phyloP scores from a whole-genome alignment of 2,329 filamentous ascomycete species.

The Xylariaceae sp. region DNA sequence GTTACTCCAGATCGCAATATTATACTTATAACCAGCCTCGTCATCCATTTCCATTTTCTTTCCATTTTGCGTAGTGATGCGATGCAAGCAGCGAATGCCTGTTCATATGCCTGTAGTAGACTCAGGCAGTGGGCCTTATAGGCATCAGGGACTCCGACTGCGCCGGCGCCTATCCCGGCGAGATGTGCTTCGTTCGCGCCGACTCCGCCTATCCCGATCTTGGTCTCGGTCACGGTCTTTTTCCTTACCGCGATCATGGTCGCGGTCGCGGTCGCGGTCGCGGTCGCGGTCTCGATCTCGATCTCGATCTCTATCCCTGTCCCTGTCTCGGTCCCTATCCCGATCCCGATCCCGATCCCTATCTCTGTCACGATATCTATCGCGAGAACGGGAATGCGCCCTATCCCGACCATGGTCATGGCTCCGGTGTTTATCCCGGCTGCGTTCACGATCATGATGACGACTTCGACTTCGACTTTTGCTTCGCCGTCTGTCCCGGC shows the following conservation, averaged over 20 bases:
- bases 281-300: conserved; percentile 28
- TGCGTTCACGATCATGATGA: conserved; percentile 31
- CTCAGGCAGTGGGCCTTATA: neutral
- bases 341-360: conserved; percentile 40
- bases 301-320: conserved; percentile 41
- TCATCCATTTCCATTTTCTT: neutral
- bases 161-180: conserved; percentile 16
- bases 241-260: conserved; percentile 33
- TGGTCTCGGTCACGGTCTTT: conserved; percentile 16
- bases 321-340: conserved; percentile 39
- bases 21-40: neutral
- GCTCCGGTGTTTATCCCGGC: conserved; percentile 43
- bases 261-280: conserved; percentile 31
- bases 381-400: conserved; percentile 29
- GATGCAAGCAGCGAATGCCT: neutral
- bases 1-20: neutral
- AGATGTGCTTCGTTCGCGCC: conserved; percentile 23
- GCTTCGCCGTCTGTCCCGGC: conserved; percentile 32
- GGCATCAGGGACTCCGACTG: conserved; percentile 15
- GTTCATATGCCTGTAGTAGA: neutral
- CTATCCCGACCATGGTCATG: conserved; percentile 30
- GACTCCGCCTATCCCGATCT: conserved; percentile 17
- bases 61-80: neutral
- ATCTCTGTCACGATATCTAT: conserved; percentile 34
- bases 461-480: conserved; percentile 31